phyloP scores from a whole-genome alignment of 2,329 filamentous ascomycete species.

The Exophiala sideris region DNA sequence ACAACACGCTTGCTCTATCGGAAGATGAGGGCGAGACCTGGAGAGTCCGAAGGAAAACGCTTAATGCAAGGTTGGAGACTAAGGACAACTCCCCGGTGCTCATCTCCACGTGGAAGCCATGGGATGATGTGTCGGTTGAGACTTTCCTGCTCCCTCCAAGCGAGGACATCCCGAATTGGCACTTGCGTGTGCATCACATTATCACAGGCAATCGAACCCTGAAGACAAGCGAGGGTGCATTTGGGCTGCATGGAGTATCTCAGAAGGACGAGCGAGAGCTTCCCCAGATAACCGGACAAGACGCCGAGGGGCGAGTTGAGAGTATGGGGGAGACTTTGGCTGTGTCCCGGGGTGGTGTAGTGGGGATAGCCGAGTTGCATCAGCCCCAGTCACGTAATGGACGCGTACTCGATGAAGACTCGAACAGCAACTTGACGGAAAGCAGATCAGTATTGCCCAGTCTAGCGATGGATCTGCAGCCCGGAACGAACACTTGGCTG shows the following conservation, averaged over 20 bases:
- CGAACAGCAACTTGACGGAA: slow-evolving; percentile 74
- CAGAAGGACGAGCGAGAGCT: slow-evolving; percentile 58
- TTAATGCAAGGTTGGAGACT: slow-evolving; percentile 60
- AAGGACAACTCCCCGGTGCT: slow-evolving; percentile 57
- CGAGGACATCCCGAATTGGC: slow-evolving; percentile 62
- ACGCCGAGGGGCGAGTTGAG: slow-evolving; percentile 43
- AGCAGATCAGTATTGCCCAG: slow-evolving; percentile 69
- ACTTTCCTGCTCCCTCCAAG: slow-evolving; percentile 64
- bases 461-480: slow-evolving; percentile 59
- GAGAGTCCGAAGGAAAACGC: slow-evolving; percentile 69
- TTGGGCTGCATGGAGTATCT: slow-evolving; percentile 64
- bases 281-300: slow-evolving; percentile 37
- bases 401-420: slow-evolving; percentile 69
- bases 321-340: slow-evolving; percentile 38
- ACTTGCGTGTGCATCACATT: slow-evolving; percentile 63
- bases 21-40: slow-evolving; percentile 75
- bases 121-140: slow-evolving; percentile 62
- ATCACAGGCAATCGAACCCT: slow-evolving; percentile 56
- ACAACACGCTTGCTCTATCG: slow-evolving; percentile 71
- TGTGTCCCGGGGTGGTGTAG: slow-evolving; percentile 49
- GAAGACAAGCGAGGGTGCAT: slow-evolving; percentile 70
- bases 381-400: slow-evolving; percentile 48
- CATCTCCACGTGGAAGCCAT: slow-evolving; percentile 68
- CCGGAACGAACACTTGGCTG: slow-evolving; percentile 62
- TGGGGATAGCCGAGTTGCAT: slow-evolving; percentile 49